Evolutionary conservation across 2,329 filamentous ascomycete genomes (phyloP), one percentile per base, ranked within the genome.

Genomic region (Cladosporium sp.): DNA sequence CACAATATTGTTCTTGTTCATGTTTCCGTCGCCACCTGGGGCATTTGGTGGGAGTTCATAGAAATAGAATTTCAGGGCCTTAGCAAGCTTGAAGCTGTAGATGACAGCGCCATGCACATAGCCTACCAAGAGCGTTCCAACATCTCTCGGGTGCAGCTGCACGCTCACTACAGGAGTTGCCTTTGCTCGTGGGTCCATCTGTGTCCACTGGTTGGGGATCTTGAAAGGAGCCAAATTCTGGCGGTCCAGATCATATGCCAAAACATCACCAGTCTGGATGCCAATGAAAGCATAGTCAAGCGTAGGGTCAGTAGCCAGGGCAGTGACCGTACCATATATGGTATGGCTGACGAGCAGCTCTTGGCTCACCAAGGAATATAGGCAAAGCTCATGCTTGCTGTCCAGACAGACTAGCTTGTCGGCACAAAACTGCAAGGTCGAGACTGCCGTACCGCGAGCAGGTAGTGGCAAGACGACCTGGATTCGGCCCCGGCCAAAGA

Each of bases 61-160:
- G 64, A 92, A 83, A 67, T 96, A 92, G 74, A 86, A 95, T 63
- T 89, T 88, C 49, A 86, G 78, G 0, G 90, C 81, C 60, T 87
- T 82, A 69, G 92, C 92, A 72, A 95, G 89, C 76, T 99, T 97
- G 80, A 99, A 95, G 2, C 91, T 95, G 75, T 95, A 99, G 61
- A 94, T 83, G 49, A 90, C 90, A 5, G 90, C 92, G 14, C 94
- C 94, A 65, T 93, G 85, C 0, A 85, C 85, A 72, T 97, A 99
- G n/a, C 88, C 92, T 59, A 99, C 89, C 59, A 99, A 76, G 25
- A 99, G 80, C 68, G 91, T 92, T 4, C 94, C 94, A 64, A 97
- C 90, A 71, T 99, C 94, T 66, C 92, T 84, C 2, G 94, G 92
- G 69, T 97, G 94, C 66, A 97, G 81, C 60, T 91, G 85, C 69